phyloP scores from a whole-genome alignment of 306 rosid species.

The cucumber (Cucumis sativus) region Cucumber_9930_V3 NC_026658.2:14592001-14592500 shows the following conservation, averaged over 20 bases:
- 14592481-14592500: too few relatives aligned
- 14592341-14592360: background rate
- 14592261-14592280: constrained; percentile 74
- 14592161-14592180: background rate
- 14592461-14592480: background rate
- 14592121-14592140: background rate
- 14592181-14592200: constrained; percentile 6
- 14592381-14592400: background rate
- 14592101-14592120: background rate
- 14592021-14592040: background rate
- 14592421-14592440: background rate
- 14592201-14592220: constrained; percentile 54
- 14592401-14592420: background rate
- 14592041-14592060: background rate
- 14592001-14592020: background rate
- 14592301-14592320: background rate
- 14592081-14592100: background rate
- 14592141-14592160: background rate
- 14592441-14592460: background rate
- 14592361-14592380: background rate
- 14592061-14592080: background rate
- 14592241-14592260: constrained; percentile 90
- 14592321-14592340: background rate
- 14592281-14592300: constrained; percentile 86
- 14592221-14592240: constrained; percentile 84